phyloP scores from a whole-genome alignment of 495 filamentous ascomycete species.

The Aspergillus heteromorphus region DNA sequence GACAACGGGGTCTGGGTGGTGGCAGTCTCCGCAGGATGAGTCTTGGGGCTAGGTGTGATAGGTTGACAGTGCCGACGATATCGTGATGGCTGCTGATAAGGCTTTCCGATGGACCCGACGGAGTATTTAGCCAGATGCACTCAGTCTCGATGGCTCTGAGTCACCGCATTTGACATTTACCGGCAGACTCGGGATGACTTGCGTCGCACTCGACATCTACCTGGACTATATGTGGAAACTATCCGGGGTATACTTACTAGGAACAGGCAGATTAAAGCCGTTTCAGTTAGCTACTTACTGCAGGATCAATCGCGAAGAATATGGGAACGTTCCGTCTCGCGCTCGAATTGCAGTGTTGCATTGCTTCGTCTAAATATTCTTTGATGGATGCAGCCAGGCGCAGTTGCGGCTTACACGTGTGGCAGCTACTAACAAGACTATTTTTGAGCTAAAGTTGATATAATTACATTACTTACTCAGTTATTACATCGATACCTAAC shows the following conservation, averaged over 20 bases:
- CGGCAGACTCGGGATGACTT: too few relatives aligned
- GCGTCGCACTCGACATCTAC: neutral
- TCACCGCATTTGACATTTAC: neutral
- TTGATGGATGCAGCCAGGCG: too few relatives aligned
- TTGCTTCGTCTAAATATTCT: too few relatives aligned
- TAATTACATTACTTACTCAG: too few relatives aligned
- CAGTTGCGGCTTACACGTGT: too few relatives aligned
- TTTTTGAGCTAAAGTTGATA: too few relatives aligned
- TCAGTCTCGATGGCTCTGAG: neutral
- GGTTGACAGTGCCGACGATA: neutral
- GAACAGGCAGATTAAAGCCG: too few relatives aligned
- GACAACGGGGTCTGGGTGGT: neutral
- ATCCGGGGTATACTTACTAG: neutral
- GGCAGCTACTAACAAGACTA: too few relatives aligned
- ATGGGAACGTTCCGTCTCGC: neutral
- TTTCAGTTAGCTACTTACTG: too few relatives aligned
- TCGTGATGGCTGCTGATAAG: neutral
- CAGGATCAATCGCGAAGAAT: neutral
- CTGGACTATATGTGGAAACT: neutral
- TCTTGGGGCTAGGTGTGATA: neutral
- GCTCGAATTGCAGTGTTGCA: too few relatives aligned
- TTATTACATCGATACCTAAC: too few relatives aligned
- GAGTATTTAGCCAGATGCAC: neutral
- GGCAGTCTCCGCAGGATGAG: neutral
- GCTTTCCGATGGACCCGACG: neutral